Evolutionary conservation across 129 eudicot genomes (phyloP).

Genomic region (Scalesia atractyloides): DNA sequence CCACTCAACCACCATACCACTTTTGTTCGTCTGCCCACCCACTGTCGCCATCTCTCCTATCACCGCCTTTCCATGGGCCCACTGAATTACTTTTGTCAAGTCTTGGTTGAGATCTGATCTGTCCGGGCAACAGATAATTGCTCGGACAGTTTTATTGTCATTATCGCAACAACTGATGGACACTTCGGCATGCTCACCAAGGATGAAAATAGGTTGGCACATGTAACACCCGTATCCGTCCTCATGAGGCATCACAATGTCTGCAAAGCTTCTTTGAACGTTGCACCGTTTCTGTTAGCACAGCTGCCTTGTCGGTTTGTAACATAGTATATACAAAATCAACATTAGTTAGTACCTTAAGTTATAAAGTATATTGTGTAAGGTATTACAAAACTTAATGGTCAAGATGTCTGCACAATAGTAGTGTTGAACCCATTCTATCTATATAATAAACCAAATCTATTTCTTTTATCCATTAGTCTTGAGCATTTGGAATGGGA

Average conservation of each 20-base stretch:
- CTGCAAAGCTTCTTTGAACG: slow-evolving; percentile 45
- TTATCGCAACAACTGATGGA: slow-evolving; percentile 1
- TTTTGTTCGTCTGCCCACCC: slow-evolving; percentile 53
- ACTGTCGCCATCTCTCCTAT: slow-evolving; percentile 54
- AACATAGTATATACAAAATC: not conserved
- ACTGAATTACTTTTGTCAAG: slow-evolving; percentile 42
- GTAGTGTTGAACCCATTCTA: too few species aligned
- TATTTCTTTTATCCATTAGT: too few species aligned
- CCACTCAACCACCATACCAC: slow-evolving; percentile 41
- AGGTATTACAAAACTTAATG: too few species aligned
- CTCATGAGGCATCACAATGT: not conserved
- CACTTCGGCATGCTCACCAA: slow-evolving; percentile 41
- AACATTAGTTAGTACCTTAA: too few species aligned
- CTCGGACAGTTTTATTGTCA: slow-evolving; percentile 19
- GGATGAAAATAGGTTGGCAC: slow-evolving; percentile 27
- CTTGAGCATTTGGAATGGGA: too few species aligned
- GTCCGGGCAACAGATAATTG: slow-evolving; percentile 58
- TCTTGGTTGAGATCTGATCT: slow-evolving; percentile 41
- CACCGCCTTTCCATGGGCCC: slow-evolving; percentile 41
- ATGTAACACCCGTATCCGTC: slow-evolving; percentile 9
- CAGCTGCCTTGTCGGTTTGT: slow-evolving; percentile 56
- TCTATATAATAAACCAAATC: too few species aligned
- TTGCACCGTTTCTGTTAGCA: slow-evolving; percentile 49
- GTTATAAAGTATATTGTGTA: too few species aligned
- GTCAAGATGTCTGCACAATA: too few species aligned